Evolutionary conservation across 495 filamentous ascomycete genomes (phyloP).

Genomic region (Hyaloscypha hepaticicola): DNA sequence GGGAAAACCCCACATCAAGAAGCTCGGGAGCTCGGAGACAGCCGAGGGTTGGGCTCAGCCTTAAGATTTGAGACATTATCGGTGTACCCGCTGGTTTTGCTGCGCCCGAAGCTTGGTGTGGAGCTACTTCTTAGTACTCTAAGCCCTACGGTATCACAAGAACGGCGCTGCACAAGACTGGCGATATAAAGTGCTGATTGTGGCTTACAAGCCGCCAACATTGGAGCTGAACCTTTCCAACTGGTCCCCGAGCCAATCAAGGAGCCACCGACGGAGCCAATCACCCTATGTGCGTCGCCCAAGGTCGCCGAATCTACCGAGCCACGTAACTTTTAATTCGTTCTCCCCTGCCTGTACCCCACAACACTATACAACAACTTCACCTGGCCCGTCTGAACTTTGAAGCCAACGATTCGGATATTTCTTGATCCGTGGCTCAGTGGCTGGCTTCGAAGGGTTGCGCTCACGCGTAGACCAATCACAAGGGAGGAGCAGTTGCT

Average conservation of each 20-base stretch:
- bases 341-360: too few relatives aligned
- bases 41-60: neutral
- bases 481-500: neutral
- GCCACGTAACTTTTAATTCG: too few relatives aligned
- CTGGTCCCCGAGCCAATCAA: neutral
- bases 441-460: neutral
- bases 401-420: neutral
- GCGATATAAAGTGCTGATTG: neutral
- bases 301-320: too few relatives aligned
- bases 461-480: neutral
- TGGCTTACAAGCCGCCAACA: neutral
- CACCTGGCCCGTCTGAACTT: too few relatives aligned
- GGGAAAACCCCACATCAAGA: neutral
- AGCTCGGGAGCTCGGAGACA: too few relatives aligned
- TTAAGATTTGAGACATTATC: neutral
- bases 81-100: neutral
- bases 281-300: too few relatives aligned
- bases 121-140: neutral
- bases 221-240: neutral
- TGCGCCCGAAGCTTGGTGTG: neutral
- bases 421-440: neutral
- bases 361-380: too few relatives aligned
- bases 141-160: neutral
- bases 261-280: too few relatives aligned
- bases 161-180: neutral